phyloP scores from a whole-genome alignment of 78 protist species.

The Ministeria vibrans region DNA sequence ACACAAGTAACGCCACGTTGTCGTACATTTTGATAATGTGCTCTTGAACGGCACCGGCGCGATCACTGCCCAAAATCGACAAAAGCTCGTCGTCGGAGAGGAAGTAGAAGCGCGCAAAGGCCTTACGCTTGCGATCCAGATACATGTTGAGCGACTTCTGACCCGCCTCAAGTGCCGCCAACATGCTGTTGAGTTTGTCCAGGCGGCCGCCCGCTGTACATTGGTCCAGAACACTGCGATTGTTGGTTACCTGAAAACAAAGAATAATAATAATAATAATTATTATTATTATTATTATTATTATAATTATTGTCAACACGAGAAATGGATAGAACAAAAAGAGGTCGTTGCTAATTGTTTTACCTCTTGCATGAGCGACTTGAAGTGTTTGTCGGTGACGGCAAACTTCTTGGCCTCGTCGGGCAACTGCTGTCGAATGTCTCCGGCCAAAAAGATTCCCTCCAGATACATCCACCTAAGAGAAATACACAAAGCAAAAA shows the following conservation, averaged over 20 bases:
- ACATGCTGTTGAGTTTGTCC: conserved; percentile 37
- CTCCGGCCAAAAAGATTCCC: conserved; percentile 77
- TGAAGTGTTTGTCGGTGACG: conserved; percentile 54
- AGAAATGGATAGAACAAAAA: too few relatives aligned
- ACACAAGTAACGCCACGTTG: conserved; percentile 44
- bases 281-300: too few relatives aligned
- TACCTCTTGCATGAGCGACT: conserved; percentile 63
- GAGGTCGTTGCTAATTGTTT: too few relatives aligned
- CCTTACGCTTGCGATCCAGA: conserved; percentile 77
- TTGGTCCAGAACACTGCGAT: conserved; percentile 45
- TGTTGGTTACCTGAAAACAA: too few relatives aligned
- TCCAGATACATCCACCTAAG: conserved; percentile 95
- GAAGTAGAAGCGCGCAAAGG: conserved; percentile 93
- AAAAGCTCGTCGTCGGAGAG: conserved; percentile 91
- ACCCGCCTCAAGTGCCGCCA: conserved; percentile 53
- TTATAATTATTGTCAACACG: too few relatives aligned
- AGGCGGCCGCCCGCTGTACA: conserved; percentile 61
- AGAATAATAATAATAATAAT: too few relatives aligned
- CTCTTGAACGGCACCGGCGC: conserved; percentile 67
- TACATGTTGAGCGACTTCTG: conserved; percentile 75
- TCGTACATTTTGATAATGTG: conserved; percentile 85
- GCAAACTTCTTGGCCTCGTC: conserved; percentile 80
- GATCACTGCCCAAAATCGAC: conserved; percentile 60
- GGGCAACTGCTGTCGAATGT: conserved; percentile 87
- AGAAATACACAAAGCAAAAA: too few relatives aligned